Conservation (phyloP, 306 rosid genomes). For the Sechiopsis laciniata region DNA sequence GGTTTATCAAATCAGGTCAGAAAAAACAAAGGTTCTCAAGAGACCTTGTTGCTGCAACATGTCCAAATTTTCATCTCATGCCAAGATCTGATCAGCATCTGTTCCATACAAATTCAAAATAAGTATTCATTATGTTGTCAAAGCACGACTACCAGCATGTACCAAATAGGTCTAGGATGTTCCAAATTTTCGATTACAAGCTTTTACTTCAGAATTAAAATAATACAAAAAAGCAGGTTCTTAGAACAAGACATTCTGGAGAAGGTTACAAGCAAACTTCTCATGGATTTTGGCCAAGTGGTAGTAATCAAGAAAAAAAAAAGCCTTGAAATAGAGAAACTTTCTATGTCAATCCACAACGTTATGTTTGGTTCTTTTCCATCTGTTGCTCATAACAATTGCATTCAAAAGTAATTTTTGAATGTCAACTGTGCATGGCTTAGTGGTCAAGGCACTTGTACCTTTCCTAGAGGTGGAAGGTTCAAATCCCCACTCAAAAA, state of each 20-base stretch:
- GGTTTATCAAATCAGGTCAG: not conserved
- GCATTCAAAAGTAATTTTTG: not conserved
- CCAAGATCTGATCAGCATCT: conserved; percentile 3
- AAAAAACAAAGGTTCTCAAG: not conserved
- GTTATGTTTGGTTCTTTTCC: not conserved
- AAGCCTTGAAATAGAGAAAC: not conserved
- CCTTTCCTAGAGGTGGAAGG: not conserved
- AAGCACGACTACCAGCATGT: not conserved
- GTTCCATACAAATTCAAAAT: conserved; percentile 10
- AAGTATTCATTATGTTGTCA: not conserved
- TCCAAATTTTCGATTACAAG: not conserved
- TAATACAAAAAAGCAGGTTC: not conserved
- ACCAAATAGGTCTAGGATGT: not conserved
- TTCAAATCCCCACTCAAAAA: not conserved
- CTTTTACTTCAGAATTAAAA: not conserved
- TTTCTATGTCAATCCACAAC: not conserved
- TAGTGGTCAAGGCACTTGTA: not conserved
- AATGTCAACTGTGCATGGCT: not conserved
- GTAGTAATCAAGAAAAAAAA: too few relatives aligned
- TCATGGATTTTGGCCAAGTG: not conserved
- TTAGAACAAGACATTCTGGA: not conserved
- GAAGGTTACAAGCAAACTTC: conserved; percentile 4
- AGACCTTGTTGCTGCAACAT: not conserved
- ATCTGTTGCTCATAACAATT: not conserved
- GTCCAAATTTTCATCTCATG: not conserved